Evolutionary conservation across 192 early-diverging fungal species (phyloP), one percentile per base, ranked within the genome.

Genomic region (Oehlia diaphana): DNA sequence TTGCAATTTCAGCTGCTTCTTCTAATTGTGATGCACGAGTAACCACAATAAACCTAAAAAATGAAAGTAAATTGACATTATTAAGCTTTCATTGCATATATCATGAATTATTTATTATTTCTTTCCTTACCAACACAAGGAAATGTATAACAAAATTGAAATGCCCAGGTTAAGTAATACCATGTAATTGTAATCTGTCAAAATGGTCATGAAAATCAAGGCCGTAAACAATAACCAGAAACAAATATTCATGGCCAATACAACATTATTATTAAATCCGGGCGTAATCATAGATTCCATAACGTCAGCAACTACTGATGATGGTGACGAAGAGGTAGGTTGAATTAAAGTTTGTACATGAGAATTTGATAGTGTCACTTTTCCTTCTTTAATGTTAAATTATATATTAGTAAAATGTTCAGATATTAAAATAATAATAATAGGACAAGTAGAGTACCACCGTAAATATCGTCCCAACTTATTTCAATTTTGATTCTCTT

Each of bases 191-290:
- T 58, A 61, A 63, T 77, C 35, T 3, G 76, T 23, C 26, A 77
- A 13, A 35, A 77, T 28, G 5, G 58, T 35, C 33, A 77, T 23
- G 14, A 66, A n/a, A 39, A 39, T 28, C 9, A 65, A 37, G 39
- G 21, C 4, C 4, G n/a, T 28, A 65, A 77, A 65, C 9, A 66
- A 37, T 26, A 77, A 47, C 76, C 63, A 28, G n/a, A 77, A 77
- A 66, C 63, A 35, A 44, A 77, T 64, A 13, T 63, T 21, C n/a
- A 77, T 44, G 63, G 53, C 49, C 9, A 42, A 31, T 1, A 77
- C 44, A n/a, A 77, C 76, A 62, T 77, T 77, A 33, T 44, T 77
- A 31, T 77, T 77, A 33, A 77, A 77, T 65, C 76, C 76, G 13
- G 76, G 76, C 4, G 23, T 65, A 47, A 66, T 44, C 76, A 77